Evolutionary conservation across 176 grass and related monocot genomes (phyloP), one percentile per base, ranked within the genome.

Genomic region (Carex kokanica): DNA sequence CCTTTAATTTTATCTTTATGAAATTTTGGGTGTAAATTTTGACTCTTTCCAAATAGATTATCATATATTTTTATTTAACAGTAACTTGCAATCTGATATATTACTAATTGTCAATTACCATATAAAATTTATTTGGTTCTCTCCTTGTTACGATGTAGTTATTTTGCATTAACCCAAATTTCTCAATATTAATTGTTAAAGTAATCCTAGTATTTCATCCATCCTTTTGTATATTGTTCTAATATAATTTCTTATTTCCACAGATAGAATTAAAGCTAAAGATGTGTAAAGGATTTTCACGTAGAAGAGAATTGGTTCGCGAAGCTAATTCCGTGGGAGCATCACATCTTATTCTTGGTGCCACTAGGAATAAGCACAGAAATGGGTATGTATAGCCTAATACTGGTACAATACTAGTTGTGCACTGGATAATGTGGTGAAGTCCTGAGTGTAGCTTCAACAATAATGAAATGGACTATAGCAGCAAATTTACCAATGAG

Each of bases 201-300:
- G 8, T 15, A 73, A 73, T 73, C 24, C 2, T 73, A 73, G 12
- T 21, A 18, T 38, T 69, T 41, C 4, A n/a, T n/a, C 16, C 8
- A 2, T 7, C 2, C 2, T 69, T 41, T 69, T 43, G n/a, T 17
- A 17, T 57, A 58, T n/a, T 17, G 6, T 47, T 16, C 69, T 70
- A 38, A 40, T 73, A 78, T 23, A 62, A 84, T 78, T 34, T 47
- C 52, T 53, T 40, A 5, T 15, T 55, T 85, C 32, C 12, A 49
- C 90, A 99, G 97, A 92, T 99, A 85, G 85, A 99, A 74, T 86
- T 99, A 2, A 99, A 93, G 83, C 65, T 99, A 43, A 96, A 99
- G 84, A 90, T 99, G 86, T 99, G 93, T 86, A 99, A 88, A 88
- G 93, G 87, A 24, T 89, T 91, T 0, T 99, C 97, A 6, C 84